A percentile compares a stretch with the other conserved stretches of the same genome.
phyloP scores from a whole-genome alignment of 257 asterid species.

The Haberlea rhodopensis region DNA sequence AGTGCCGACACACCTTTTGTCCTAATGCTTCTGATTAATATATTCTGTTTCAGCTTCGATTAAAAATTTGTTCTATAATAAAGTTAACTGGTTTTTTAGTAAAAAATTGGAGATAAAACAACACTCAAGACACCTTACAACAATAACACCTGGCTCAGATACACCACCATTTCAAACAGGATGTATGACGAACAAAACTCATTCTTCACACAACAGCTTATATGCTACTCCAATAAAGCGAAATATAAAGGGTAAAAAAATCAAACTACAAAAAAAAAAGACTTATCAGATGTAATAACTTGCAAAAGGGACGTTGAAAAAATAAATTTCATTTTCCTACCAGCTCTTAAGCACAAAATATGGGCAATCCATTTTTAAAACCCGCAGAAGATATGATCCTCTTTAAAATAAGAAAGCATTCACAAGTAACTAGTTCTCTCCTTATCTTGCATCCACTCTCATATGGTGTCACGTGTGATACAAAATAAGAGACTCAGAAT shows the following conservation, averaged over 20 bases:
- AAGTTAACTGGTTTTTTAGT: not conserved
- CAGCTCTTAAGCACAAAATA: not conserved
- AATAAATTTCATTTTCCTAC: not conserved
- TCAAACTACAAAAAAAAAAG: not conserved
- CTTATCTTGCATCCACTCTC: not conserved
- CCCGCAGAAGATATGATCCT: not conserved
- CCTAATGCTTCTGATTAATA: not conserved
- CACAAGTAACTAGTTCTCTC: not conserved
- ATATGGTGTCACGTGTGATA: not conserved
- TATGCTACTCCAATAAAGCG: not conserved
- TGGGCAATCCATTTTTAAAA: not conserved
- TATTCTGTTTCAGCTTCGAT: not conserved
- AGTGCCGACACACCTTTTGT: not conserved
- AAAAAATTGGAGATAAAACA: slow-evolving; percentile 4
- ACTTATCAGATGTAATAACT: not conserved
- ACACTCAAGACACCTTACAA: slow-evolving; percentile 2
- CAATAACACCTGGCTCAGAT: not conserved
- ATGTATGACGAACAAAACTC: not conserved
- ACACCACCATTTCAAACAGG: not conserved
- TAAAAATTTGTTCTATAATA: not conserved
- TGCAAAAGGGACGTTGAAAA: not conserved
- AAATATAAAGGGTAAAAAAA: no score
- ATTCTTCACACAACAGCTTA: not conserved
- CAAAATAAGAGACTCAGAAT: not conserved
- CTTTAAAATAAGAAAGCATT: not conserved